Conservation (phyloP, 176 grass and related monocot genomes). For the Hordeum vulgare region MorexV3_pseudomolecules_assembly NC_058518.1:483123425-483123924, state of each 20-base stretch:
- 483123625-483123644: too few relatives aligned
- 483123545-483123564: too few relatives aligned
- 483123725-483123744: conserved; percentile 36
- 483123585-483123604: too few relatives aligned
- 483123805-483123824: conserved; percentile 17
- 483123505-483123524: too few relatives aligned
- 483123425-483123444: too few relatives aligned
- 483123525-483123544: too few relatives aligned
- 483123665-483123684: not conserved
- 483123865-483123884: conserved; percentile 66
- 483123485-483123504: too few relatives aligned
- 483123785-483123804: not conserved
- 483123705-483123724: conserved; percentile 16
- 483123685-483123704: conserved; percentile 5
- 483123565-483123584: too few relatives aligned
- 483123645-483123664: too few relatives aligned
- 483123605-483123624: too few relatives aligned
- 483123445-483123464: too few relatives aligned
- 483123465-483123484: too few relatives aligned
- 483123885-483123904: conserved; percentile 91
- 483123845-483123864: conserved; percentile 83
- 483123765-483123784: conserved; percentile 12
- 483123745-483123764: conserved; percentile 24
- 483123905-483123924: conserved; percentile 54
- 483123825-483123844: conserved; percentile 31